Evolutionary conservation across 805 yeast species (phyloP).

Genomic region (Limtongia smithiae): DNA sequence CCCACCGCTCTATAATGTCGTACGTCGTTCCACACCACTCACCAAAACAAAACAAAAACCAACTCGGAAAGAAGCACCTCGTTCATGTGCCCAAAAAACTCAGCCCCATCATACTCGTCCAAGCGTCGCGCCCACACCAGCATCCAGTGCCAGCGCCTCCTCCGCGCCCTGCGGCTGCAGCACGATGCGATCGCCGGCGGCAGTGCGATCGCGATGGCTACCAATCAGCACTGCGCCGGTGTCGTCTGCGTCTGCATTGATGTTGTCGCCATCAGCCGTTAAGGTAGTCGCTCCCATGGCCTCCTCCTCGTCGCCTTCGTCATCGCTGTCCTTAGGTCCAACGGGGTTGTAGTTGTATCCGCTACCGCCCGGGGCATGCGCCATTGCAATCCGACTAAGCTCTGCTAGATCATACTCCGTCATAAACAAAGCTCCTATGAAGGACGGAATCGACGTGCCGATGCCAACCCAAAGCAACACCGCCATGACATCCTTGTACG

Average conservation of each 20-base stretch:
- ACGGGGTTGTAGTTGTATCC: conserved; percentile 1
- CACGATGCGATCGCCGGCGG: conserved; percentile 20
- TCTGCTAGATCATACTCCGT: conserved; percentile 22
- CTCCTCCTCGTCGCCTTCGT: conserved; percentile 6
- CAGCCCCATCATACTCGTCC: conserved; percentile 4
- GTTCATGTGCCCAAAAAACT: too few relatives aligned
- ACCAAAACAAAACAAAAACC: not conserved
- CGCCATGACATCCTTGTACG: conserved; percentile 25
- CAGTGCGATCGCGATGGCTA: conserved; percentile 12
- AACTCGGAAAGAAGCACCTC: too few relatives aligned
- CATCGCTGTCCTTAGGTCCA: conserved; percentile 6
- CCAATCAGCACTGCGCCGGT: conserved; percentile 14
- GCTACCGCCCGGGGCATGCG: conserved; percentile 2
- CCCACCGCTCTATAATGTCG: not conserved
- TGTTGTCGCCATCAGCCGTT: too few relatives aligned
- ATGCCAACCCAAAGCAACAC: conserved; percentile 25
- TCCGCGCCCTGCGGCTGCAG: conserved; percentile 10
- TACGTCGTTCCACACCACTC: not conserved
- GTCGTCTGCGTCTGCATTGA: not conserved
- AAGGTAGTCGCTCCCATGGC: too few relatives aligned
- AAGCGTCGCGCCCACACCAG: conserved; percentile 15
- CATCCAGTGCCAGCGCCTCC: conserved; percentile 15
- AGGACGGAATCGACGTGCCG: conserved; percentile 8
- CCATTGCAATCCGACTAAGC: conserved; percentile 8
- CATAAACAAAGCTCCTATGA: conserved; percentile 19